phyloP scores from a whole-genome alignment of 192 early-diverging fungal species.

The Lobosporangium transversale region DNA sequence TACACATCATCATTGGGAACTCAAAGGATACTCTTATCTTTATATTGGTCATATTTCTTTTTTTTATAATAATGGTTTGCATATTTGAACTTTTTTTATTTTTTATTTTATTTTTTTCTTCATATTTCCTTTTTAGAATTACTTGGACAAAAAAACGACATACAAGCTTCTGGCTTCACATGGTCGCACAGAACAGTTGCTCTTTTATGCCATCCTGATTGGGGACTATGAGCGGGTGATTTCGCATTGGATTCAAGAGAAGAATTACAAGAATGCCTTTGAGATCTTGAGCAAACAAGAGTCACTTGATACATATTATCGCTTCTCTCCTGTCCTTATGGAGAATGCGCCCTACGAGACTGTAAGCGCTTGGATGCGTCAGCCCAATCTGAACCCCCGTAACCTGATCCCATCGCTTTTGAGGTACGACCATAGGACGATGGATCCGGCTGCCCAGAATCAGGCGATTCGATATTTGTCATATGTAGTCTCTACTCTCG shows the following conservation, averaged over 20 bases:
- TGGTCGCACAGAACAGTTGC: constrained; percentile 81
- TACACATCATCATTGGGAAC: too few species aligned
- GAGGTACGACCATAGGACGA: constrained; percentile 73
- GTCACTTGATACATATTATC: constrained; percentile 86
- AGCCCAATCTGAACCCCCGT: constrained; percentile 82
- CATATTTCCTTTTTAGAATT: constrained; percentile 23
- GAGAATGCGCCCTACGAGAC: constrained; percentile 84
- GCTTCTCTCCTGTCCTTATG: constrained; percentile 88
- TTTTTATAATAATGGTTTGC: not conserved
- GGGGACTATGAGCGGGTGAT: constrained; percentile 92
- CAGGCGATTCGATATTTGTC: constrained; percentile 91
- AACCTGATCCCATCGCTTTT: constrained; percentile 90
- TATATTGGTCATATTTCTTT: not conserved
- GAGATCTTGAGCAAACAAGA: constrained; percentile 84
- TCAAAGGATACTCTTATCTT: not conserved
- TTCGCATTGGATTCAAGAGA: constrained; percentile 82
- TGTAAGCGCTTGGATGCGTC: constrained; percentile 88
- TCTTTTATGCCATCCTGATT: constrained; percentile 84
- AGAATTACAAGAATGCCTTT: constrained; percentile 79
- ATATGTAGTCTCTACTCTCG: constrained; percentile 79
- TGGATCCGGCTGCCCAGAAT: constrained; percentile 62
- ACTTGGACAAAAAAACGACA: constrained; percentile 73
- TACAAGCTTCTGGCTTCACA: constrained; percentile 89
- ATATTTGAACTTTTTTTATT: not conserved
- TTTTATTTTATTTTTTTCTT: not conserved